phyloP scores from a whole-genome alignment of 2,329 filamentous ascomycete genomes.

The Davidsoniella virescens region DNA sequence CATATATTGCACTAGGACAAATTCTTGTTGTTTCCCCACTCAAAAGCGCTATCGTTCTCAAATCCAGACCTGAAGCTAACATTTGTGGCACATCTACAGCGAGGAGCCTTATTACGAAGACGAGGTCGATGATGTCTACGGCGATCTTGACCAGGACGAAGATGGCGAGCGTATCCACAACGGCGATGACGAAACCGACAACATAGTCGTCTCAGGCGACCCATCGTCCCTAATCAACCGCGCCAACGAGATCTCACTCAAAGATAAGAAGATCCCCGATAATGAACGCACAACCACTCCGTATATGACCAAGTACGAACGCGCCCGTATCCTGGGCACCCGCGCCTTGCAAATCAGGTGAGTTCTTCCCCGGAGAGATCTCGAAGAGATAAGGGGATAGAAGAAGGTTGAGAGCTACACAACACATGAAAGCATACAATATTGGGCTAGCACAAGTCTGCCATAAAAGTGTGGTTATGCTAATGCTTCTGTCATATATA shows the following conservation, averaged over 20 bases:
- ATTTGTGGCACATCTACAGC: constrained; percentile 23
- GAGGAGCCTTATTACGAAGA: constrained; percentile 60
- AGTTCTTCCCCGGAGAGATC: constrained; percentile 17
- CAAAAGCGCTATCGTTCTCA: neutral
- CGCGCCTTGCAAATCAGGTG: constrained; percentile 91
- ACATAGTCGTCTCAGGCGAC: constrained; percentile 45
- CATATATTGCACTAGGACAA: neutral
- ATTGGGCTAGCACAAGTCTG: neutral
- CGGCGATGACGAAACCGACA: constrained; percentile 40
- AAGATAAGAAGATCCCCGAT: constrained; percentile 79
- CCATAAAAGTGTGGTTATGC: too few species aligned
- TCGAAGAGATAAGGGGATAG: neutral
- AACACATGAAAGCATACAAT: neutral
- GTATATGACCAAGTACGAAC: constrained; percentile 99
- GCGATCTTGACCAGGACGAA: constrained; percentile 33
- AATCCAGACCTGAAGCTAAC: constrained; percentile 12
- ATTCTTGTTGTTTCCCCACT: neutral
- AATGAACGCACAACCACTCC: constrained; percentile 83
- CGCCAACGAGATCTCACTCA: constrained; percentile 38
- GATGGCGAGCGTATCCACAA: constrained; percentile 34
- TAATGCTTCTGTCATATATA: constrained; percentile 21
- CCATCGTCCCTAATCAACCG: constrained; percentile 39
- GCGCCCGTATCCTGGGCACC: constrained; percentile 81
- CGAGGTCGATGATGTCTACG: constrained; percentile 42
- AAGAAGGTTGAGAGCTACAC: neutral